Percentiles rank a stretch among this genome's conserved stretches.
Conservation (phyloP, 192 early-diverging fungal genomes). For the Lunasporangiospora selenospora region DNA sequence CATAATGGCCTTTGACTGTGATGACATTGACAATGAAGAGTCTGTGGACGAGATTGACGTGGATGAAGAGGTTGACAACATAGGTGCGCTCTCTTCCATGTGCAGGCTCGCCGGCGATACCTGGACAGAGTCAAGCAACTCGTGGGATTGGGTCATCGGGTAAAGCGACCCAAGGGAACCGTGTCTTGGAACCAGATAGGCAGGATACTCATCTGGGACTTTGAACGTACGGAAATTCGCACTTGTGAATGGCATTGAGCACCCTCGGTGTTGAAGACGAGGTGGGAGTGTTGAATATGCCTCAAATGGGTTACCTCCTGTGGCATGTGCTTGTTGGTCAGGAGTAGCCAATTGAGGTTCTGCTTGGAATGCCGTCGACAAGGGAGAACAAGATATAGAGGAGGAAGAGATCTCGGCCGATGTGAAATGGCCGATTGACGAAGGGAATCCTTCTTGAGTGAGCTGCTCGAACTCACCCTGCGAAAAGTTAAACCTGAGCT, state of each 20-base stretch:
- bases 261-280: too few species aligned
- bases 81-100: slow-evolving; percentile 4
- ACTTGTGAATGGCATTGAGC: slow-evolving; percentile 13
- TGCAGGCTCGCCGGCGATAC: neutral
- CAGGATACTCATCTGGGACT: slow-evolving; percentile 10
- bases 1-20: slow-evolving; percentile 3
- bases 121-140: slow-evolving; percentile 7
- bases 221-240: slow-evolving; percentile 1
- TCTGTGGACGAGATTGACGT: slow-evolving; percentile 19
- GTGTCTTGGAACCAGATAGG: slow-evolving; percentile 16
- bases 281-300: too few species aligned
- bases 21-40: slow-evolving; percentile 6
- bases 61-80: slow-evolving; percentile 23
- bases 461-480: too few species aligned
- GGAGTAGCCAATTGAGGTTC: too few species aligned
- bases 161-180: slow-evolving; percentile 30
- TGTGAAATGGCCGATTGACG: too few species aligned
- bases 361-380: too few species aligned
- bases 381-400: too few species aligned
- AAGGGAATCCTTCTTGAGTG: too few species aligned
- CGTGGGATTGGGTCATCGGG: slow-evolving; percentile 24
- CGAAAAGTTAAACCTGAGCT: too few species aligned
- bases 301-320: too few species aligned
- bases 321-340: too few species aligned
- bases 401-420: too few species aligned